Base-by-base conservation (phyloP, 148 eudicot genomes). In the Tetragonia tetragonoides region DNA sequence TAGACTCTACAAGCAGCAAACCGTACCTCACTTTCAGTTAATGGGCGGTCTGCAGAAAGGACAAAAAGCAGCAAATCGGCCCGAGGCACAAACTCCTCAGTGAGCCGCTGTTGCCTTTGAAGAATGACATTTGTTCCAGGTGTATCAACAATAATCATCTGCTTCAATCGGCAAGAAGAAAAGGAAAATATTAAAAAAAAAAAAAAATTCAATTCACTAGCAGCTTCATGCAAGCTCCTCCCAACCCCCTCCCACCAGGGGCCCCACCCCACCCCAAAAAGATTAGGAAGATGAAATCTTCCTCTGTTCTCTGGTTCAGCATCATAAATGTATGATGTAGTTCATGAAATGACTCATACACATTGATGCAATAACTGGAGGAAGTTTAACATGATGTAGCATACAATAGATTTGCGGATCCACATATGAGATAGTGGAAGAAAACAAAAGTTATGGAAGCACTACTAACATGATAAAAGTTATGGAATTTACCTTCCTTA, bases 121-220 rank as follows among this genome's bases (percentile, higher is more conserved):
- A 95, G 90, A 81, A 95, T 95, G 82, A 95, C 99, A 91, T 95
- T 95, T 17, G 99, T 95, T 83, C 99, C 99, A 82, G 99, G 99
- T 10, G 99, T 95, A 83, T 95, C 99, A 76, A 92, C 97, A 82
- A 95, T 91, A 73, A 85, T 82, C 97, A 95, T 92, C 99, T 95
- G 94, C 23, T 77, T 61, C 39, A 51, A 64, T 34, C 51, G 7
- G 59, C 24, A 38, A 41, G 51, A 80, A 66, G 53, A 28, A 37
- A 56, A 40, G 44, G 12, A 70, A 12, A 9, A 64, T 47, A 28
- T 28, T 28, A 28, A 49, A 80, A 66, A 62, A 24, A 37, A 56
- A 40, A 54, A 10, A 70, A 12, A 9, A 64, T 47, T 28, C 37
- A 63, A 17, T 59, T 39, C 20, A 68, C 9, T 44, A 44, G 9